Base-by-base conservation (phyloP, 75 land plant species). In the Pinus albicaulis region DNA sequence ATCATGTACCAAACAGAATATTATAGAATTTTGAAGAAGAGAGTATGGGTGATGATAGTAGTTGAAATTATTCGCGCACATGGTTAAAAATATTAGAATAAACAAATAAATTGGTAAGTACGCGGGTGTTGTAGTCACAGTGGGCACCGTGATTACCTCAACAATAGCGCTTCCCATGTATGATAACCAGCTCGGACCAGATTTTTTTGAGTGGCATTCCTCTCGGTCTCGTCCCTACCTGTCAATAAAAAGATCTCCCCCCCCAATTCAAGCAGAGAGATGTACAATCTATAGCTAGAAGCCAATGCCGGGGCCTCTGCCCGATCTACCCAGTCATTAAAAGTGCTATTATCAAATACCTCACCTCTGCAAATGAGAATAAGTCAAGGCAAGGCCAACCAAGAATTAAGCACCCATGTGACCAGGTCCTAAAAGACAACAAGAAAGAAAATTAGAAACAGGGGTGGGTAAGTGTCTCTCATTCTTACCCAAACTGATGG, bases 271-370 rank as follows among this genome's bases (percentile, higher is more conserved):
- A 52, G 59, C 34, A 95, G 76, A 17, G 82, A 75, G 59, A 81
- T 72, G 34, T 89, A 95, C 20, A 95, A 81, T 71, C 76, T 74
- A 77, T 88, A 76, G 52, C 85, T 83, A 8, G 90, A 57, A 26
- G 70, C 57, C 14, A 95, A 77, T 1, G 85, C 86, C 1, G 92
- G 92, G 55, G 88, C 88, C 41, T 15, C 76, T 14, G 78, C 93
- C 70, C 79, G 76, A 68, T 86, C 91, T 61, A 95, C 96, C 93
- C 94, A 95, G 71, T 79, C 73, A 76, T 85, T 84, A 70, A 88
- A 91, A 56, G 75, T 28, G 41, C 57, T 70, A 7, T 24, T 34
- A 73, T 92, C 80, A 53, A 87, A 94, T 12, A 78, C 56, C 81
- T 89, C 89, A 72, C 78, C 72, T 2, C 94, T 94, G 78, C 80